Base-by-base conservation (phyloP, 2,329 filamentous ascomycete genomes). In the Coniochaeta ligniaria region DNA sequence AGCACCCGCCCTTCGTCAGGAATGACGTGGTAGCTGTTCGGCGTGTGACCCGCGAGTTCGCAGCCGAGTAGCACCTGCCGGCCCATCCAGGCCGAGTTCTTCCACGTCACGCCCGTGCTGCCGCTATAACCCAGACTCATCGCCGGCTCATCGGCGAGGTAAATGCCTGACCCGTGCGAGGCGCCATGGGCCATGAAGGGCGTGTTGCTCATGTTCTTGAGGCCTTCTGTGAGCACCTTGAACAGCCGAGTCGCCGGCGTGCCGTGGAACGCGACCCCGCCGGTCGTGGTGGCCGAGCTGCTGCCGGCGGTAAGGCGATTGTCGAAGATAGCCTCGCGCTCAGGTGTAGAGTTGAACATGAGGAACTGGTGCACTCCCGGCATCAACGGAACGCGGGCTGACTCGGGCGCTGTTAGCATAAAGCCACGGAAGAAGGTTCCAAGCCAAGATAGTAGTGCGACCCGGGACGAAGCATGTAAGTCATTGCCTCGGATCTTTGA, bases 361-460 rank as follows among this genome's bases (percentile, higher is more conserved):
- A 69, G 14, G 31, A 69, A 67, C 64, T 69, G 67, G 17, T 63
- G 50, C 5, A 63, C 63, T 20, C 60, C 60, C 16, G 64, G 62
- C 66, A 69, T 65, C 33, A 61, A 54, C 1, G 66, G 61, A 31
- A 69, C 57, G 4, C 62, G 62, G 35, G 62, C 61, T 22, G 62
- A 61, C 31, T 56, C 45, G 12, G 67, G 64, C 14, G 67, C 64
- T 28, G 64, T 60, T 28, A 67, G 35, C 59, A 69, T 60, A 59
- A 66, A 67, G 8, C 64, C 66, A 12, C 63, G 59, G 62, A 69
- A 67, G 33, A 50, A 57, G 17, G 59, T 43, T 61, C 63, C 61
- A 60, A 69, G 66, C 66, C 66, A 69, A 1, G 60, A 61, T 7
- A 69, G 59, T 8, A 69, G 59, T 33, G 57, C 22, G 52, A 64